Percentiles rank a stretch among this genome's conserved stretches.
These are phyloP conservation scores for Aspergillus pseudoviridinutans DNA, from an alignment of 2,329 filamentous ascomycete genomes.

Conservation along the genomic window DNA sequence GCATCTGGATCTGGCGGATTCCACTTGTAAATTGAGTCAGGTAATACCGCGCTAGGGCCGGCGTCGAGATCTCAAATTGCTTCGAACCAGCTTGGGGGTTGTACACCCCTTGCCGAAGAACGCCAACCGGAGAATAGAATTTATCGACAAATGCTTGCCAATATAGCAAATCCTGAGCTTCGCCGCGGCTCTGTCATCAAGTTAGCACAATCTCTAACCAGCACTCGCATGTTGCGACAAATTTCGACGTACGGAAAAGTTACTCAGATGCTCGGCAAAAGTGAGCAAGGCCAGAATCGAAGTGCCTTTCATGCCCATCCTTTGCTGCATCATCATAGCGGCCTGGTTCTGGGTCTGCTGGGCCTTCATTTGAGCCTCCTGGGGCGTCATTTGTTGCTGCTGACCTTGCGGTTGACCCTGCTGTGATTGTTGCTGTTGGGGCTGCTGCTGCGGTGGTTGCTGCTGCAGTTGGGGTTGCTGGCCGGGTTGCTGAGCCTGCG, in stretches of 20 bases:
- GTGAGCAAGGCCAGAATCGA: constrained; percentile 52
- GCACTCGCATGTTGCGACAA: not conserved
- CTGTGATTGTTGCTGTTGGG: constrained; percentile 26
- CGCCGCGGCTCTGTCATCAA: constrained; percentile 49
- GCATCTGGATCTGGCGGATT: constrained; percentile 78
- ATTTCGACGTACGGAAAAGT: constrained; percentile 51
- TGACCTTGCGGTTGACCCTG: constrained; percentile 31
- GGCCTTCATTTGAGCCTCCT: constrained; percentile 39
- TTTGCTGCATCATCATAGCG: constrained; percentile 37
- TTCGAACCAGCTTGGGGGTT: constrained; percentile 60
- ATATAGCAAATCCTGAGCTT: constrained; percentile 65
- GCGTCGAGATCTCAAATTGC: constrained; percentile 78
- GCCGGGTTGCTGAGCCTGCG: constrained; percentile 33
- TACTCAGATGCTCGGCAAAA: constrained; percentile 55
- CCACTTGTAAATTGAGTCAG: constrained; percentile 84
- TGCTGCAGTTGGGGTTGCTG: constrained; percentile 12
- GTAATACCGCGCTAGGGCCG: constrained; percentile 83
- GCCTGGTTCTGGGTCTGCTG: constrained; percentile 37
- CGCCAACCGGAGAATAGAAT: constrained; percentile 75
- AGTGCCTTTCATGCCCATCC: constrained; percentile 38
- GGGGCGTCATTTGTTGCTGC: constrained; percentile 36
- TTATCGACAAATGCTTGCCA: constrained; percentile 76
- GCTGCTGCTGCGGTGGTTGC: constrained; percentile 28
- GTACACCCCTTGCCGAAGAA: constrained; percentile 69
- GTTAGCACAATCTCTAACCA: constrained; percentile 10